Conservation (phyloP, 257 asterid species). For the Nyctanthes arbortristis region DNA sequence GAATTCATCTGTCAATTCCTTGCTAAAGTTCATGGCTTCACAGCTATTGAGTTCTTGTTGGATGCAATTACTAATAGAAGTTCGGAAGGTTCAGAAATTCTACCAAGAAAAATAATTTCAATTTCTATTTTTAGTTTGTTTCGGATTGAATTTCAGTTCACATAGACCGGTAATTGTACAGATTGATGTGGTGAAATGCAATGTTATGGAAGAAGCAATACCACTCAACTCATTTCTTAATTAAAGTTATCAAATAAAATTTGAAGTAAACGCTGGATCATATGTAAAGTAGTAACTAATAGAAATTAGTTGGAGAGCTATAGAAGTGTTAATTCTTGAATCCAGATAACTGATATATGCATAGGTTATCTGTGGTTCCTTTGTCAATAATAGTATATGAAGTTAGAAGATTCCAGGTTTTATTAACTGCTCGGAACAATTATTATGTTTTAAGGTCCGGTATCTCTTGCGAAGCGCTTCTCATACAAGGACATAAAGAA, state of each 20-base stretch:
- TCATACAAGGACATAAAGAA: slow-evolving; percentile 81
- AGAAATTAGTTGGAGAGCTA: too few relatives aligned
- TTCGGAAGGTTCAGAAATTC: not conserved
- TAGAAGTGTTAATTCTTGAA: not conserved
- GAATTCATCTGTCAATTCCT: not conserved
- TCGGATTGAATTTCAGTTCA: not conserved
- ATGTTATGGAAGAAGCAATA: not conserved
- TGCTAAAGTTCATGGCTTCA: not conserved
- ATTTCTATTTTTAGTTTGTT: not conserved
- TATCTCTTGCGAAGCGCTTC: slow-evolving; percentile 55
- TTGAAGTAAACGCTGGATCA: too few relatives aligned
- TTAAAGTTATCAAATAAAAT: not conserved
- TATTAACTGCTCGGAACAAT: slow-evolving; percentile 6
- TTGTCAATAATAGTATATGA: not conserved
- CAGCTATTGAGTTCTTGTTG: not conserved
- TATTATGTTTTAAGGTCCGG: slow-evolving; percentile 42
- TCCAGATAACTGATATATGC: not conserved
- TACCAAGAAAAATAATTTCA: not conserved
- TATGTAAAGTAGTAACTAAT: too few relatives aligned
- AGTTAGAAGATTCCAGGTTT: not conserved
- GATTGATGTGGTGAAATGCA: not conserved
- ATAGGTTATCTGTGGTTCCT: not conserved
- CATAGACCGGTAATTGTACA: not conserved
- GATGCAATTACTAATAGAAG: not conserved
- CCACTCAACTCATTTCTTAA: not conserved